phyloP scores from a whole-genome alignment of 2,329 filamentous ascomycete species.

The Aspergillus clavatus region DNA sequence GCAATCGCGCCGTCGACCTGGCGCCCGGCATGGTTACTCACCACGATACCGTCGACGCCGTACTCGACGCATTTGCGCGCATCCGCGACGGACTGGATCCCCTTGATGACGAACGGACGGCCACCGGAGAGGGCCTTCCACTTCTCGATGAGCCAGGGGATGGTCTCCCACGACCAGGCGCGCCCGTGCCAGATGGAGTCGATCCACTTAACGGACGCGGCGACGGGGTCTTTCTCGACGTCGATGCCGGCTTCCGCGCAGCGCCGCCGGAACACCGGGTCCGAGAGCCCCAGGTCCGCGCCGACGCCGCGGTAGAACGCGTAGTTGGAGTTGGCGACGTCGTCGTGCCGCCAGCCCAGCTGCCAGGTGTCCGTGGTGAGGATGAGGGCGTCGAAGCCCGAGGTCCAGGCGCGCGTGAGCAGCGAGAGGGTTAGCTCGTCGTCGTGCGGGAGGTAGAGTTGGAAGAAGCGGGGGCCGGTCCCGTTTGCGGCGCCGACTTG shows the following conservation, averaged over 20 bases:
- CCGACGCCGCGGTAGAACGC: conserved; percentile 60
- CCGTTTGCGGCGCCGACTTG: conserved; percentile 55
- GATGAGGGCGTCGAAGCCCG: conserved; percentile 55
- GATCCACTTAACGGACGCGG: conserved; percentile 58
- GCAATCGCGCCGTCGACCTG: conserved; percentile 59
- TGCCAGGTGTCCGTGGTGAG: conserved; percentile 62
- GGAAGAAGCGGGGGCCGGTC: conserved; percentile 52
- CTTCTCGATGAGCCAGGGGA: conserved; percentile 59
- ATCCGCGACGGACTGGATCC: conserved; percentile 63
- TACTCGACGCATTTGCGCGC: conserved; percentile 55
- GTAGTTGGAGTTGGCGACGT: conserved; percentile 54
- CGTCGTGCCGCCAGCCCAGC: conserved; percentile 58
- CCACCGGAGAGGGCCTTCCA: conserved; percentile 53
- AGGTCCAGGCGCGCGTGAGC: conserved; percentile 50
- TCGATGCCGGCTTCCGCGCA: conserved; percentile 52
- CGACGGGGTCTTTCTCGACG: conserved; percentile 47
- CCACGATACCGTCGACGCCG: conserved; percentile 62
- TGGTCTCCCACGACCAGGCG: conserved; percentile 61
- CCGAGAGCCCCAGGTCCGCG: conserved; percentile 52
- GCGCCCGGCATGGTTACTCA: conserved; percentile 67
- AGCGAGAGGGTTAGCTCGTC: conserved; percentile 55
- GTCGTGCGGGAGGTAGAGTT: conserved; percentile 61
- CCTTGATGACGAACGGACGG: conserved; percentile 61
- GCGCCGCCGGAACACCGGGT: conserved; percentile 56
- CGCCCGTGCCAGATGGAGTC: conserved; percentile 62